Evolutionary conservation across 1,284 basidiomycete species (phyloP).

Genomic region (Naganishia liquefaciens): DNA sequence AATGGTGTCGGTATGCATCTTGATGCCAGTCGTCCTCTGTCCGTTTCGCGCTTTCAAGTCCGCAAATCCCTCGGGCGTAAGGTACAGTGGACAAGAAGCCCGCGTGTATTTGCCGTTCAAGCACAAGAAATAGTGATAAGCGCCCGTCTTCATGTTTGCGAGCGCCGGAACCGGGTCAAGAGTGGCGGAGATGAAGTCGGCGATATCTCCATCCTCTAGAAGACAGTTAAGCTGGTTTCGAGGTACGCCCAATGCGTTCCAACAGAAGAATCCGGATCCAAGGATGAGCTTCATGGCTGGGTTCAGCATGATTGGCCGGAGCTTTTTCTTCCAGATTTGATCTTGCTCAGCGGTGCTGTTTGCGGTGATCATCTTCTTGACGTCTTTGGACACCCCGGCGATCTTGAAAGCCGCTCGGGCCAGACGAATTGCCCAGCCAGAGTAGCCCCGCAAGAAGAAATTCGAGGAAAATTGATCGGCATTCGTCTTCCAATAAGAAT

Average conservation of each 20-base stretch:
- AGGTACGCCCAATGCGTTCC: conserved; percentile 80
- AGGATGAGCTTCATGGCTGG: conserved; percentile 66
- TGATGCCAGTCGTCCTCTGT: conserved; percentile 64
- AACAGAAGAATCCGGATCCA: conserved; percentile 67
- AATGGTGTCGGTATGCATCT: conserved; percentile 76
- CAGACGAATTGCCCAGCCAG: conserved; percentile 65
- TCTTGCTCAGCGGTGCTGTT: conserved; percentile 65
- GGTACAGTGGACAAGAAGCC: conserved; percentile 71
- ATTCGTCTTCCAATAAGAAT: conserved; percentile 68
- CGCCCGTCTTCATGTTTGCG: conserved; percentile 61
- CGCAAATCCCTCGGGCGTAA: conserved; percentile 68
- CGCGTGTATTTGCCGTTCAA: conserved; percentile 67
- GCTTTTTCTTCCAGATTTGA: conserved; percentile 63
- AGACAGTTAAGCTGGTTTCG: conserved; percentile 72
- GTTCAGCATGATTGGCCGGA: conserved; percentile 69
- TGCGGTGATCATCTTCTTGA: conserved; percentile 63
- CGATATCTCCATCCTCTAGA: conserved; percentile 64
- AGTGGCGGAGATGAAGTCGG: conserved; percentile 65
- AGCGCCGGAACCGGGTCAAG: conserved; percentile 64
- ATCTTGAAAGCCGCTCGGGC: conserved; percentile 65
- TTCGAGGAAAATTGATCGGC: conserved; percentile 64
- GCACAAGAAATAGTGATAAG: conserved; percentile 70
- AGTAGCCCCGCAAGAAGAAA: conserved; percentile 76
- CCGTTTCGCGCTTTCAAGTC: conserved; percentile 60
- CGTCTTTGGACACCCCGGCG: conserved; percentile 63